These are phyloP conservation scores for Clavispora vitiphila DNA, from an alignment of 805 yeast species.

Conservation along the genomic window DNA sequence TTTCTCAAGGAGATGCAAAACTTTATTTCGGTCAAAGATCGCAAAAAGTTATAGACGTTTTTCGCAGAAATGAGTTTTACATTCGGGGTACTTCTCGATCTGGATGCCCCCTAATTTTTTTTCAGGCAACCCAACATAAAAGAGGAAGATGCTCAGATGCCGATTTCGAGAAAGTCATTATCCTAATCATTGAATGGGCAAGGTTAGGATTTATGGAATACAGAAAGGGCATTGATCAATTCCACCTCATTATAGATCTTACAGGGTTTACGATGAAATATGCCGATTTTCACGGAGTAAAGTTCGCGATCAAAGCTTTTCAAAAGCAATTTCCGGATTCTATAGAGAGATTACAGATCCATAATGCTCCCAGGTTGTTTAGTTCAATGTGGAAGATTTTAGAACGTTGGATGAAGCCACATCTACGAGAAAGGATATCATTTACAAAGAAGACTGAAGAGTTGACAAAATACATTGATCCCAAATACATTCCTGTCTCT, in stretches of 20 bases:
- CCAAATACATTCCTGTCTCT: conserved; percentile 6
- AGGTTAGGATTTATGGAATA: conserved; percentile 6
- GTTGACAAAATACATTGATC: conserved; percentile 5
- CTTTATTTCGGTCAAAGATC: conserved; percentile 2
- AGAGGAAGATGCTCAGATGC: conserved; percentile 6
- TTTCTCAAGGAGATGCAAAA: conserved; percentile 8
- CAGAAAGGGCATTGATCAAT: conserved; percentile 5
- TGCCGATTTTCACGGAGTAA: conserved; percentile 10
- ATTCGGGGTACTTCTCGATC: conserved; percentile 4
- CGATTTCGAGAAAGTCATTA: conserved; percentile 6
- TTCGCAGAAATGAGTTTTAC: conserved; percentile 6
- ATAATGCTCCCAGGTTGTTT: conserved; percentile 11
- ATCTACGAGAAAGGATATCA: conserved; percentile 4
- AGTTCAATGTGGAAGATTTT: conserved; percentile 10
- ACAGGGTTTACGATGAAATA: conserved; percentile 10
- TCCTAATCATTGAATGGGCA: conserved; percentile 8
- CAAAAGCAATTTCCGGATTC: conserved; percentile 9
- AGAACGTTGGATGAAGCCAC: conserved; percentile 9
- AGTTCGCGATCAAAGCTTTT: conserved; percentile 5
- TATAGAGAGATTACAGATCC: conserved; percentile 8
- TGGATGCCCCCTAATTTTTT: conserved; percentile 5
- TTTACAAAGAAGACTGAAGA: conserved; percentile 6
- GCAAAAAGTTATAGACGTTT: conserved; percentile 2
- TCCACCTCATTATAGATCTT: conserved; percentile 9
- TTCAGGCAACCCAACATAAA: conserved; percentile 5